A percentile compares a stretch with the other conserved stretches of the same genome.
Conservation (phyloP, 2,329 filamentous ascomycete species). For the Diaporthe batatas region DNA sequence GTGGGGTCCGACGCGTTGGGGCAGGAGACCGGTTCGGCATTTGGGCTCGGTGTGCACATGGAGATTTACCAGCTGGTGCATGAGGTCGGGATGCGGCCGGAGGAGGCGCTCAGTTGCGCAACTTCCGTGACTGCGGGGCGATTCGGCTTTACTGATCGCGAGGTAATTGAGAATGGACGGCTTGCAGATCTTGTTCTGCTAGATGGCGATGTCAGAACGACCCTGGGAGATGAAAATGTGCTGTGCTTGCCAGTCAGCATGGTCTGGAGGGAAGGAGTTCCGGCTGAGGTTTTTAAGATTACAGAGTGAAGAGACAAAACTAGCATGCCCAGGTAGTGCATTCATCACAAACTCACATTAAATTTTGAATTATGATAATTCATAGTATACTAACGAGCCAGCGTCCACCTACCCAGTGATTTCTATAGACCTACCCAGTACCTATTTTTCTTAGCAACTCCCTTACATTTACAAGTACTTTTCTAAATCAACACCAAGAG, state of each 20-base stretch:
- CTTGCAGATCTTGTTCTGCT: slow-evolving; percentile 14
- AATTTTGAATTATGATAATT: too few relatives aligned
- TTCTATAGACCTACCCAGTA: too few relatives aligned
- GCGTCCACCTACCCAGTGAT: too few relatives aligned
- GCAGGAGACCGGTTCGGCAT: neutral
- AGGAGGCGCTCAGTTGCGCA: slow-evolving; percentile 1
- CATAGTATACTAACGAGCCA: too few relatives aligned
- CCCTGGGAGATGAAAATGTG: neutral
- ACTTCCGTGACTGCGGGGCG: neutral
- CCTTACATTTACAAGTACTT: too few relatives aligned
- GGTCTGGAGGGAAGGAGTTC: slow-evolving; percentile 1
- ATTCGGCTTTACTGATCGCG: neutral
- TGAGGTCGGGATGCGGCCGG: slow-evolving; percentile 1
- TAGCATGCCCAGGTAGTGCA: too few relatives aligned
- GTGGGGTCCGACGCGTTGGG: neutral
- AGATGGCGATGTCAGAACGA: slow-evolving; percentile 8
- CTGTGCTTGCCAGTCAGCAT: slow-evolving; percentile 8
- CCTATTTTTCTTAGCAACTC: too few relatives aligned
- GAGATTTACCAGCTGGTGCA: slow-evolving; percentile 12
- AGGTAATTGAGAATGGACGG: neutral
- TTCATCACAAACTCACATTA: too few relatives aligned
- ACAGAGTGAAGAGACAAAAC: neutral
- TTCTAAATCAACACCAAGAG: too few relatives aligned
- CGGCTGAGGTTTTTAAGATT: neutral
- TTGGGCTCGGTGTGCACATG: slow-evolving; percentile 3